Conservation (phyloP, 2,329 filamentous ascomycete genomes). For the Fusarium denticulatum region DNA sequence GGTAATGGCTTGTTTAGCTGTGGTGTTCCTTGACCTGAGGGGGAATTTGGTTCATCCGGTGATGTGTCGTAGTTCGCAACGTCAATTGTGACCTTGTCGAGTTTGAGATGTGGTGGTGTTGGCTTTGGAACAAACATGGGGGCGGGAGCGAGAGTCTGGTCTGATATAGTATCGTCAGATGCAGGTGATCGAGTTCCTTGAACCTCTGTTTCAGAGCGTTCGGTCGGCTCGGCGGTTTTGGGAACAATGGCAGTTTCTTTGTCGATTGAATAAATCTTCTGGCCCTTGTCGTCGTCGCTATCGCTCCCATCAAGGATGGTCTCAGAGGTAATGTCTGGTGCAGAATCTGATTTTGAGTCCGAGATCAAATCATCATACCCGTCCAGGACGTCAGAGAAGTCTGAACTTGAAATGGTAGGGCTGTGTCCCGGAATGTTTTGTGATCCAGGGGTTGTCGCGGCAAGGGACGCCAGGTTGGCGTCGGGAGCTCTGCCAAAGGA, state of each 20-base stretch:
- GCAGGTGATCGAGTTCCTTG: constrained; percentile 40
- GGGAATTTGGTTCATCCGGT: constrained; percentile 41
- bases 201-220: constrained; percentile 34
- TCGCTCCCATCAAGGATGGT: constrained; percentile 40
- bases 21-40: constrained; percentile 45
- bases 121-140: constrained; percentile 62
- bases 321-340: constrained; percentile 40
- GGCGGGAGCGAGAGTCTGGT: constrained; percentile 55
- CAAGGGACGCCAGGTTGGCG: constrained; percentile 39
- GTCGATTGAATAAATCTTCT: constrained; percentile 36
- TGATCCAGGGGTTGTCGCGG: constrained; percentile 38
- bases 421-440: constrained; percentile 54
- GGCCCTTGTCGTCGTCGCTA: constrained; percentile 41
- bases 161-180: constrained; percentile 52
- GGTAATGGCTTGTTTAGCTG: constrained; percentile 65
- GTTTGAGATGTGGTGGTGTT: constrained; percentile 62
- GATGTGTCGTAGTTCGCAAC: constrained; percentile 40
- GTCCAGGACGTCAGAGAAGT: constrained; percentile 54
- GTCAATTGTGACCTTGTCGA: constrained; percentile 55
- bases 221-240: constrained; percentile 20
- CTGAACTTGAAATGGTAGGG: constrained; percentile 57
- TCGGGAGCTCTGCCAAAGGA: constrained; percentile 38
- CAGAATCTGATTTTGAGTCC: constrained; percentile 45
- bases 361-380: constrained; percentile 57
- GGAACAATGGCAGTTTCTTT: constrained; percentile 25